These are phyloP conservation scores for Candida sanyaensis DNA, from an alignment of 1,139 yeast genomes.

Conservation along the genomic window DNA sequence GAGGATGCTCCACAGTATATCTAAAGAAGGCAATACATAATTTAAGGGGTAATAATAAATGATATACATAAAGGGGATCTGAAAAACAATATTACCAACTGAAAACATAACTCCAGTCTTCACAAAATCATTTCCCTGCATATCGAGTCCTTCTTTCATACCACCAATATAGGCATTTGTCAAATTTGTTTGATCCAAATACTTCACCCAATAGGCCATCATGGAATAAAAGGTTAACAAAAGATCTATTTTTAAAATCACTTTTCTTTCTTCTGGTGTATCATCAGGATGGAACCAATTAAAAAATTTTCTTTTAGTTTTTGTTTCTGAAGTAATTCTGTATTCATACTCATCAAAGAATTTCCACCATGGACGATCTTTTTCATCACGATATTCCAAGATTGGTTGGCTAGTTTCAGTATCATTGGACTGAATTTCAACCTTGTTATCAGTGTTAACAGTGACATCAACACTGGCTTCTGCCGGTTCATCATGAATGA, in stretches of 20 bases:
- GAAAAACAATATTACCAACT: slow-evolving; percentile 61
- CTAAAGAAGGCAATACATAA: slow-evolving; percentile 58
- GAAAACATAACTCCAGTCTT: slow-evolving; percentile 59
- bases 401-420: slow-evolving; percentile 1
- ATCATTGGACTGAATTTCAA: slow-evolving; percentile 3
- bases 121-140: slow-evolving; percentile 68
- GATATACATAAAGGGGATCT: slow-evolving; percentile 50
- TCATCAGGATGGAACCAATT: slow-evolving; percentile 64
- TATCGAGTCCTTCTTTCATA: slow-evolving; percentile 56
- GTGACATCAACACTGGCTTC: no score
- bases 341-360: slow-evolving; percentile 66
- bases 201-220: slow-evolving; percentile 71
- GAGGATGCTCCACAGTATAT: slow-evolving; percentile 70
- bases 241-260: slow-evolving; percentile 63
- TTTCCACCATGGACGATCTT: slow-evolving; percentile 62
- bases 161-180: slow-evolving; percentile 74
- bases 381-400: slow-evolving; percentile 60
- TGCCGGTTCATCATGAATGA: slow-evolving; percentile 9
- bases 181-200: slow-evolving; percentile 60
- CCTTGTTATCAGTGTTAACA: background rate
- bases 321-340: slow-evolving; percentile 38
- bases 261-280: slow-evolving; percentile 54
- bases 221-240: slow-evolving; percentile 60
- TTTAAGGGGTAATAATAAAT: slow-evolving; percentile 52
- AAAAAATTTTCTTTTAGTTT: slow-evolving; percentile 53